Percentiles rank a stretch among this genome's conserved stretches.
Evolutionary conservation across 805 yeast genomes (phyloP).

Genomic region (Candida easanensis): DNA sequence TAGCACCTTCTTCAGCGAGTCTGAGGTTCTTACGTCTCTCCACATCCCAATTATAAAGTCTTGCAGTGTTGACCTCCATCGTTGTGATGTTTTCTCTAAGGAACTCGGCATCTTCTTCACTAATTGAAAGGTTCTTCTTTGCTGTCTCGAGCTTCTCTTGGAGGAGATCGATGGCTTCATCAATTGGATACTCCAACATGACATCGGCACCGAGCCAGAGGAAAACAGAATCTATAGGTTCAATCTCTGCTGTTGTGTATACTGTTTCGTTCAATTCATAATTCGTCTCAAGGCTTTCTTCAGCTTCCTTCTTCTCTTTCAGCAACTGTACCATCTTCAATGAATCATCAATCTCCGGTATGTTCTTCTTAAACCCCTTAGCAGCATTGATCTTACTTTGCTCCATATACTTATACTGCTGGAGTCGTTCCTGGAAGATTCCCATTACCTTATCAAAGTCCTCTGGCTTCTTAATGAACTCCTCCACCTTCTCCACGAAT

Average conservation of each 20-base stretch:
- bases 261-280: conserved; percentile 93
- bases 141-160: conserved; percentile 61
- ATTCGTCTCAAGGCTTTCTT: conserved; percentile 59
- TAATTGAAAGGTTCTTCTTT: conserved; percentile 50
- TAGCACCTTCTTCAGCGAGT: conserved; percentile 40
- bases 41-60: conserved; percentile 87
- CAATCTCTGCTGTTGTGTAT: conserved; percentile 76
- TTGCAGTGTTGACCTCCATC: conserved; percentile 96
- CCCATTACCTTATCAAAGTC: conserved; percentile 70
- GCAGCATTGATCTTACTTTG: conserved; percentile 38
- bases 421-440: conserved; percentile 81
- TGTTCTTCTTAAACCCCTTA: conserved; percentile 54
- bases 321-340: conserved; percentile 67
- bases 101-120: conserved; percentile 83
- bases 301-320: conserved; percentile 41
- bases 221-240: conserved; percentile 62
- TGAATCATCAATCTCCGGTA: conserved; percentile 93
- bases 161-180: conserved; percentile 78
- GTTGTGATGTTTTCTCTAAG: conserved; percentile 89
- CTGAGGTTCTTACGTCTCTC: conserved; percentile 57
- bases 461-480: conserved; percentile 60
- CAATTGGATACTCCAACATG: conserved; percentile 91
- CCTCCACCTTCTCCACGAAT: conserved; percentile 81
- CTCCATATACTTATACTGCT: conserved; percentile 86
- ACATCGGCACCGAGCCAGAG: conserved; percentile 99